These are phyloP conservation scores for Lasiosphaeriaceae sp. DNA, from an alignment of 495 filamentous ascomycete species.

Conservation along the genomic window DNA sequence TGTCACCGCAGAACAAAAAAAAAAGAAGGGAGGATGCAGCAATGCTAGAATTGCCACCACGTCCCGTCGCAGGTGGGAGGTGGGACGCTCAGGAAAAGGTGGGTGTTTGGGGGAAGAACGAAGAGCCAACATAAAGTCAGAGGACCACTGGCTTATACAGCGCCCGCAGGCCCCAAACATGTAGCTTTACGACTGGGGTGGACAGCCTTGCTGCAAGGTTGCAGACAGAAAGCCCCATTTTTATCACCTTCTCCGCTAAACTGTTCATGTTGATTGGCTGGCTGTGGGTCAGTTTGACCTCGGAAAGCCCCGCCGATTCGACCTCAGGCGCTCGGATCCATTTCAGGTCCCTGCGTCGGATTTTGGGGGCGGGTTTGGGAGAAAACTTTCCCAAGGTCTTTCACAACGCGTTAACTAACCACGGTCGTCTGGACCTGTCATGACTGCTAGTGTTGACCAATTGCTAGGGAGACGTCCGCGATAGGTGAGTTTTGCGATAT, in stretches of 20 bases:
- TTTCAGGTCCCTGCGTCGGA: constrained; percentile 9
- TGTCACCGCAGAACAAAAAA: no score
- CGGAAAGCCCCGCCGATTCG: background rate
- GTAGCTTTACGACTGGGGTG: background rate
- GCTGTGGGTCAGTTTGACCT: background rate
- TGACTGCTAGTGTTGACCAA: constrained; percentile 9
- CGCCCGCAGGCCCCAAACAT: no score
- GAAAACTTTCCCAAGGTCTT: constrained; percentile 22
- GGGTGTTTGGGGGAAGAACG: background rate
- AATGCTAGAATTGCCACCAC: no score
- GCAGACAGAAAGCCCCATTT: background rate
- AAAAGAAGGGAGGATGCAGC: no score
- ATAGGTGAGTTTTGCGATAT: constrained; percentile 14
- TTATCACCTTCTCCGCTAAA: no score
- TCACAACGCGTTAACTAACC: background rate
- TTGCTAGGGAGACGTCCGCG: constrained; percentile 6
- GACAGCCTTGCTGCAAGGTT: no score
- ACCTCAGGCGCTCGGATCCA: constrained; percentile 15
- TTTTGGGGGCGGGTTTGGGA: constrained; percentile 3
- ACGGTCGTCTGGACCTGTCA: constrained; percentile 14
- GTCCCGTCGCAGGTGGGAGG: background rate
- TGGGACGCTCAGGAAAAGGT: background rate
- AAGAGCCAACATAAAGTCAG: background rate
- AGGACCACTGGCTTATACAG: background rate
- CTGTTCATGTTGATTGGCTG: background rate